A percentile compares a stretch with the other conserved stretches of the same genome.
Evolutionary conservation across 306 rosid genomes (phyloP).

Genomic region (Sicyos edulis): DNA sequence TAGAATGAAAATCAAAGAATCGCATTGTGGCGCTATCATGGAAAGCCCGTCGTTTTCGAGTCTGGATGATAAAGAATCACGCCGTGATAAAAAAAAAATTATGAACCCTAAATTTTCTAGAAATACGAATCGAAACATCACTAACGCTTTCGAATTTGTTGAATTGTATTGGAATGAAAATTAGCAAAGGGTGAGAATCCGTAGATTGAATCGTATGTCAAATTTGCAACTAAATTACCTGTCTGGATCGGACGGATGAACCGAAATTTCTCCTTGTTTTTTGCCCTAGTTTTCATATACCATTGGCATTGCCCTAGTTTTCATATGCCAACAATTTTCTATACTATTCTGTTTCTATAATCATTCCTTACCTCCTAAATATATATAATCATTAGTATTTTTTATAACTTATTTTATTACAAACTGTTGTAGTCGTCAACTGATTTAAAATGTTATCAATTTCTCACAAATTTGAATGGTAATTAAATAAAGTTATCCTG

Average conservation of each 20-base stretch:
- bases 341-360: no score
- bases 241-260: not conserved
- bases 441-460: no score
- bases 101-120: not conserved
- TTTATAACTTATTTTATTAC: no score
- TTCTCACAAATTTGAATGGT: no score
- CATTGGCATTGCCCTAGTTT: no score
- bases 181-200: not conserved
- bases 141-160: conserved; percentile 5
- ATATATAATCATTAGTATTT: no score
- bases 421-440: no score
- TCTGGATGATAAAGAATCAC: not conserved
- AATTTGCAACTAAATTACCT: conserved; percentile 12
- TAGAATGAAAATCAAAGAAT: conserved; percentile 22
- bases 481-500: no score
- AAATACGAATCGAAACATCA: conserved; percentile 1
- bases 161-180: no score
- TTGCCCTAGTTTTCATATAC: not conserved
- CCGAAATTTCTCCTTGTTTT: not conserved
- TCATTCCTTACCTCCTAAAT: no score
- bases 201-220: not conserved
- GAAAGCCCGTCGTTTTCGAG: not conserved
- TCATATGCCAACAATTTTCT: no score
- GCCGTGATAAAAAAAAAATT: not conserved
- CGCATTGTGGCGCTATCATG: conserved; percentile 9